Conservation (phyloP, 768 basidiomycete species). For the Imleria badia region DNA sequence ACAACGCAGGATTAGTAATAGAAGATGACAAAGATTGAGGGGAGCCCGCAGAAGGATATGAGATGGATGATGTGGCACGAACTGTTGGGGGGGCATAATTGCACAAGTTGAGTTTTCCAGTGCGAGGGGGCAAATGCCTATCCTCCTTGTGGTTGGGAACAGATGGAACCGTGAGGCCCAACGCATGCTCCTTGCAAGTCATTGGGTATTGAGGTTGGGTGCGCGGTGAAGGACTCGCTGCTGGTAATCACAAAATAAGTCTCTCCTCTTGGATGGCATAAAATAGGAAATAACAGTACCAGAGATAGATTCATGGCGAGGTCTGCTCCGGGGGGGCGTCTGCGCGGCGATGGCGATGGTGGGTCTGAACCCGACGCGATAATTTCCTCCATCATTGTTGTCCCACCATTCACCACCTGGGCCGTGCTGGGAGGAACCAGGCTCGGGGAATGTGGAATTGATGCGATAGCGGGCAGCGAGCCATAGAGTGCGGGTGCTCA, state of each 20-base stretch:
- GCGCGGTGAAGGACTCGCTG: background rate
- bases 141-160: background rate
- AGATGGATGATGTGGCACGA: background rate
- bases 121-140: background rate
- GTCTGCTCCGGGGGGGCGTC: background rate
- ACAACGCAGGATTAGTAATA: background rate
- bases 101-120: conserved; percentile 29
- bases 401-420: conserved; percentile 88
- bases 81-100: conserved; percentile 35
- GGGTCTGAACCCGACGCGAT: conserved; percentile 63
- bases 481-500: conserved; percentile 55
- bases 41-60: background rate
- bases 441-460: conserved; percentile 15
- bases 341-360: background rate
- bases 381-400: conserved; percentile 79
- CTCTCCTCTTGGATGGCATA: background rate
- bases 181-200: conserved; percentile 13
- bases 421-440: conserved; percentile 30
- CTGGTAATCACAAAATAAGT: conserved; percentile 13
- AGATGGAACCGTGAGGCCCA: conserved; percentile 5
- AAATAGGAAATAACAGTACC: conserved; percentile 8
- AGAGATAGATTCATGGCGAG: conserved; percentile 23
- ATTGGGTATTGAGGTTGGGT: background rate
- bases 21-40: background rate
- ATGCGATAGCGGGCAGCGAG: conserved; percentile 56